Conservation (phyloP, 140 eudicot genomes). For the Senecio squalidus region DNA sequence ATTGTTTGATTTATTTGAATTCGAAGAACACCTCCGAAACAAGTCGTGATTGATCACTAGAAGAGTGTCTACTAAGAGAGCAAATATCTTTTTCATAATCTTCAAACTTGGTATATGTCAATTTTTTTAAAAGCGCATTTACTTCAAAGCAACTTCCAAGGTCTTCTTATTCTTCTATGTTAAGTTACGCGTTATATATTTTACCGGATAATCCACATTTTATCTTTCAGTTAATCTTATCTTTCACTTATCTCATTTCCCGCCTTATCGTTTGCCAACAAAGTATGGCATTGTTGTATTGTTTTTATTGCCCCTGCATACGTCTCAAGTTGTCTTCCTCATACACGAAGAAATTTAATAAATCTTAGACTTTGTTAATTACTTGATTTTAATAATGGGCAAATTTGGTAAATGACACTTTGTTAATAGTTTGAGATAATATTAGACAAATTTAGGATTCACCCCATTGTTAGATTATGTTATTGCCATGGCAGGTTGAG, state of each 20-base stretch:
- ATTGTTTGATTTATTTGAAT: too few relatives aligned
- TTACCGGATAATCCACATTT: too few relatives aligned
- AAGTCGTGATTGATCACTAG: neutral
- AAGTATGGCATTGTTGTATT: neutral
- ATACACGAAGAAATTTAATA: neutral
- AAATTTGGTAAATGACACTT: too few relatives aligned
- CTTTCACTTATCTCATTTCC: neutral
- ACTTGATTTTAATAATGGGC: too few relatives aligned
- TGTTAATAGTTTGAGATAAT: conserved; percentile 1
- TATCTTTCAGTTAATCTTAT: too few relatives aligned
- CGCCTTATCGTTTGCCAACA: neutral
- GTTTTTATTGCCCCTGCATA: neutral
- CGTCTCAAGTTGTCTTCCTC: too few relatives aligned
- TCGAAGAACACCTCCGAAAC: neutral
- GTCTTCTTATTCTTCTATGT: too few relatives aligned
- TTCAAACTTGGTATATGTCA: too few relatives aligned
- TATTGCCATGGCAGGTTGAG: conserved; percentile 1
- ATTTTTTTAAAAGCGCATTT: too few relatives aligned
- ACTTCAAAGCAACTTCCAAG: too few relatives aligned
- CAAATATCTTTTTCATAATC: too few relatives aligned
- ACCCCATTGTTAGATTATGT: neutral
- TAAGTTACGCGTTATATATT: too few relatives aligned
- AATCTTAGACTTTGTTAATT: neutral
- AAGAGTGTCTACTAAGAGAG: neutral
- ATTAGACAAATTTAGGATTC: conserved; percentile 3